A percentile compares a stretch with the other conserved stretches of the same genome.
These are phyloP conservation scores for Protea cynaroides DNA, from an alignment of 164 flowering plant genomes.

Conservation along the genomic window DNA sequence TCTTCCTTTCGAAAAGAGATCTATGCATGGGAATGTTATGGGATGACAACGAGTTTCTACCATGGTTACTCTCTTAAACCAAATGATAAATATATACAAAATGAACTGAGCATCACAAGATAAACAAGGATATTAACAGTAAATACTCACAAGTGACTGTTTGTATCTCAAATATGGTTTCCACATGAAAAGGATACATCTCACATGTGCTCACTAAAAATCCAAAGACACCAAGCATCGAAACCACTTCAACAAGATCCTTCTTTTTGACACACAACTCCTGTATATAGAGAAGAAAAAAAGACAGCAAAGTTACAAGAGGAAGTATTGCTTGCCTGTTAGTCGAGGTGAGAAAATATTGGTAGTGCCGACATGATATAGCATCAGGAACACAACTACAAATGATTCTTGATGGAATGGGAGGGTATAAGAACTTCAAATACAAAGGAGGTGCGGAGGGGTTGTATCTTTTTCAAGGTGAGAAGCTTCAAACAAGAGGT, in stretches of 20 bases:
- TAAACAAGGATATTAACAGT: neutral
- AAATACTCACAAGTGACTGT: neutral
- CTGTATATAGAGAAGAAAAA: constrained; percentile 29
- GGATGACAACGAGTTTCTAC: constrained; percentile 15
- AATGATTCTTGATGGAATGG: too few species aligned
- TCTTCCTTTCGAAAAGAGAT: constrained; percentile 42
- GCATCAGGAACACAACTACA: too few species aligned
- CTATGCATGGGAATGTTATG: constrained; percentile 40
- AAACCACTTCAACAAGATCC: constrained; percentile 60
- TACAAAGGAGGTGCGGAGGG: too few species aligned
- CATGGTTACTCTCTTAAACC: neutral
- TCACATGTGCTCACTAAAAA: constrained; percentile 43
- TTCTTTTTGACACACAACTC: constrained; percentile 77
- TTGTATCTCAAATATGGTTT: neutral
- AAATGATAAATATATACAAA: neutral
- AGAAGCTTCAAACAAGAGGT: too few species aligned
- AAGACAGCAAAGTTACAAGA: neutral
- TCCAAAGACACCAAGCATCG: constrained; percentile 71
- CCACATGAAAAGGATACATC: constrained; percentile 64
- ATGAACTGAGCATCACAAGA: neutral
- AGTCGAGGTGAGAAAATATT: too few species aligned
- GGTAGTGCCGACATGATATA: too few species aligned
- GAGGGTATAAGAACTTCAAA: too few species aligned
- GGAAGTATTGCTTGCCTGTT: neutral
- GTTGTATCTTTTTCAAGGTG: too few species aligned